Conservation (phyloP, 176 grass and related monocot genomes). For the Chrysopogon serrulatus region DNA sequence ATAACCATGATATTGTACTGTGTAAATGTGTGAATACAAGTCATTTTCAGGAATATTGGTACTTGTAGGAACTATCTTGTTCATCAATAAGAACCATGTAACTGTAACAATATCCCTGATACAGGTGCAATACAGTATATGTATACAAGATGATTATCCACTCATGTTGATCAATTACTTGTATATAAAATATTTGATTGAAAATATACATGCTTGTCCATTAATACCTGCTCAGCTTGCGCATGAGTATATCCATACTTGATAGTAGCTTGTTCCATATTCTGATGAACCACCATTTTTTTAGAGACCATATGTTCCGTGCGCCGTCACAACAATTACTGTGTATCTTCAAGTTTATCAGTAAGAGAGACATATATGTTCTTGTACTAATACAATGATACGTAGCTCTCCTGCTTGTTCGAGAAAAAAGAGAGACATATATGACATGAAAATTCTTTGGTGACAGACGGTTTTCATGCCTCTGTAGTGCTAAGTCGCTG, state of each 20-base stretch:
- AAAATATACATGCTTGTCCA: background rate
- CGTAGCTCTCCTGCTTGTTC: too few relatives aligned
- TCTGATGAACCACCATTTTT: background rate
- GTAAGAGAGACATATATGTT: conserved; percentile 18
- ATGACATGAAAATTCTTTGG: background rate
- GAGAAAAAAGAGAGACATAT: conserved; percentile 14
- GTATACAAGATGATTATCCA: background rate
- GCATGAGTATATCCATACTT: background rate
- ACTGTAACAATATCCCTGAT: background rate
- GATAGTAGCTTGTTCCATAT: background rate
- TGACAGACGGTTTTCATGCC: background rate
- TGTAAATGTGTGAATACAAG: background rate
- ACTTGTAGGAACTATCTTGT: background rate
- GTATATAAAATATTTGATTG: background rate
- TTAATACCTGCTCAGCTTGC: background rate
- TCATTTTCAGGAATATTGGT: conserved; percentile 2
- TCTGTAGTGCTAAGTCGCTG: background rate
- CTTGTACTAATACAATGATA: too few relatives aligned
- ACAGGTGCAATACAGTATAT: background rate
- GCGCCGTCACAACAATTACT: conserved; percentile 16
- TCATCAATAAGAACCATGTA: background rate
- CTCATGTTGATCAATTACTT: background rate
- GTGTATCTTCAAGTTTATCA: conserved; percentile 32
- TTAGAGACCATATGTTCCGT: conserved; percentile 34
- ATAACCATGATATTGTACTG: background rate